Percentiles rank a stretch among this genome's conserved stretches.
Evolutionary conservation across 208 protist genomes (phyloP).

Genomic region (Trypanosoma grayi): DNA sequence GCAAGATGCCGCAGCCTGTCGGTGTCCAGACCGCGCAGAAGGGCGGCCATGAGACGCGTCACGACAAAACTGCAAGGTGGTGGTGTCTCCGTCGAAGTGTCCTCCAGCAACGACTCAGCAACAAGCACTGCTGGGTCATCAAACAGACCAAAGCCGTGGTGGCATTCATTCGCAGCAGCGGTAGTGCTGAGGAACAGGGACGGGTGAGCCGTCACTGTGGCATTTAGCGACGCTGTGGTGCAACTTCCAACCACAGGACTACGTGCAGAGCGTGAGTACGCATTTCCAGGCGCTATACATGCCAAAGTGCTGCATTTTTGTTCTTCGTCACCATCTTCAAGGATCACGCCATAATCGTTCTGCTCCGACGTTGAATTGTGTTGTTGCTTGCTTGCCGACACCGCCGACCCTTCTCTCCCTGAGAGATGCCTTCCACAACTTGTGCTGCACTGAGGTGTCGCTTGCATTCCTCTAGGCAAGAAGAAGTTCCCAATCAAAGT

Average conservation of each 20-base stretch:
- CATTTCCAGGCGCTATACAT: slow-evolving; percentile 24
- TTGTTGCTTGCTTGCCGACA: neutral
- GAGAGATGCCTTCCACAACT: neutral
- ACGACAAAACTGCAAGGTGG: slow-evolving; percentile 43
- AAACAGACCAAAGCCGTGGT: slow-evolving; percentile 7
- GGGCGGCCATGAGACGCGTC: slow-evolving; percentile 59
- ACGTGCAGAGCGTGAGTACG: slow-evolving; percentile 8
- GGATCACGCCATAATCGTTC: neutral
- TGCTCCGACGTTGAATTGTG: neutral
- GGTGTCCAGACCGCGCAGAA: slow-evolving; percentile 31
- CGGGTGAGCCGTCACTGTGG: neutral
- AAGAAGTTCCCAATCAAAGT: neutral
- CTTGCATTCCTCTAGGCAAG: neutral
- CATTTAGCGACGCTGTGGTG: neutral
- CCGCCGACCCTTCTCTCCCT: neutral
- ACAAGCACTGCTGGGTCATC: slow-evolving; percentile 22
- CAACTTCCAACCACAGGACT: too few species aligned
- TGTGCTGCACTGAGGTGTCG: neutral
- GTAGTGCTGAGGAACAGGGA: neutral
- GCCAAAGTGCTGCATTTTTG: neutral
- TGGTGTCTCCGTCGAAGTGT: slow-evolving; percentile 26
- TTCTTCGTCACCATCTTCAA: neutral
- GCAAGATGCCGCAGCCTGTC: slow-evolving; percentile 25
- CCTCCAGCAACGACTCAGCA: slow-evolving; percentile 20
- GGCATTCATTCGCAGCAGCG: neutral